phyloP scores from a whole-genome alignment of 2,329 filamentous ascomycete genomes.

The Aspergillus sp. region DNA sequence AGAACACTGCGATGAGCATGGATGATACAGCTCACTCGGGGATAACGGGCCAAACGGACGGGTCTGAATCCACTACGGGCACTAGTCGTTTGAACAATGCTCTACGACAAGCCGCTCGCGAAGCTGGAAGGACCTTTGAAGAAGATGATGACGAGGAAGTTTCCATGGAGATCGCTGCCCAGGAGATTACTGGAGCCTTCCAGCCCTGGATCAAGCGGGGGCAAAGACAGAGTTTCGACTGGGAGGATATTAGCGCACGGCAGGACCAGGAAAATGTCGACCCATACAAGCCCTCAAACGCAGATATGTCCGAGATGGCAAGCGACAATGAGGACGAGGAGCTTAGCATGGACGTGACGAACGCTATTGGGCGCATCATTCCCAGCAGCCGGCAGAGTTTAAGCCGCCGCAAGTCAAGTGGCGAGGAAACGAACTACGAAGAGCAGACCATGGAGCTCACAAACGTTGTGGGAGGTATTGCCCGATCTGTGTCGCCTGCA shows the following conservation, averaged over 20 bases:
- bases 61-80: conserved; percentile 60
- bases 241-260: conserved; percentile 47
- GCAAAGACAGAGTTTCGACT: conserved; percentile 46
- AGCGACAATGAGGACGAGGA: conserved; percentile 63
- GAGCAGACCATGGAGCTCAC: conserved; percentile 55
- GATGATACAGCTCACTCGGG: conserved; percentile 76
- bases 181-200: conserved; percentile 57
- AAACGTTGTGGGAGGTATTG: conserved; percentile 48
- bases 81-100: conserved; percentile 77
- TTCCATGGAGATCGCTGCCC: conserved; percentile 77
- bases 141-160: conserved; percentile 68
- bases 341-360: conserved; percentile 94
- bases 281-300: conserved; percentile 32
- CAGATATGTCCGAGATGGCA: conserved; percentile 27
- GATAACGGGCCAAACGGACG: conserved; percentile 63
- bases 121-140: conserved; percentile 73
- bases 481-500: conserved; percentile 30
- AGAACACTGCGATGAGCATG: conserved; percentile 80
- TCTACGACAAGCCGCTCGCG: conserved; percentile 72
- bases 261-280: conserved; percentile 53
- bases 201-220: conserved; percentile 54
- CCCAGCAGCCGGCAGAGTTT: conserved; percentile 45
- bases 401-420: conserved; percentile 48
- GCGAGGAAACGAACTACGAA: conserved; percentile 51
- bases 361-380: conserved; percentile 78